Percentiles rank a stretch among this genome's conserved stretches.
Evolutionary conservation across 371 early-diverging fungal species (phyloP).

Genomic region (Thermomucor indicae-seudaticae): DNA sequence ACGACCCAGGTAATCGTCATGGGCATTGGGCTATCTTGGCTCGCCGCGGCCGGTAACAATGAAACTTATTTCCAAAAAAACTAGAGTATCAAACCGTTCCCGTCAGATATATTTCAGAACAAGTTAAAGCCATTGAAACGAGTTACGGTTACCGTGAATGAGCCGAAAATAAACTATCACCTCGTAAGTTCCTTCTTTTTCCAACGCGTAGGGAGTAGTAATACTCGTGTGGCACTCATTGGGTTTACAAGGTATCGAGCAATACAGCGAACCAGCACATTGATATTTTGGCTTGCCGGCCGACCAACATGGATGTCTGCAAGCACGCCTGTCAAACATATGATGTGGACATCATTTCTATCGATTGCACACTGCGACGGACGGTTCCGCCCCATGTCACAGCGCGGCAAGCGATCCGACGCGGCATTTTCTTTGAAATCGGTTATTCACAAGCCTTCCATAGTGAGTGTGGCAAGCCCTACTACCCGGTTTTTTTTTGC

Average conservation of each 20-base stretch:
- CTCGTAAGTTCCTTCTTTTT: slow-evolving; percentile 33
- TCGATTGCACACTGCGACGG: slow-evolving; percentile 63
- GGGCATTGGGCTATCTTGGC: neutral
- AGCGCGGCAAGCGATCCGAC: slow-evolving; percentile 67
- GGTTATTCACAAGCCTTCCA: slow-evolving; percentile 70
- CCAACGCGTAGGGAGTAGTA: neutral
- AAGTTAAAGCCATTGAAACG: slow-evolving; percentile 55
- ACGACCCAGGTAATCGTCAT: slow-evolving; percentile 43
- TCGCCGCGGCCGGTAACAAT: slow-evolving; percentile 10
- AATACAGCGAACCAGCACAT: slow-evolving; percentile 52
- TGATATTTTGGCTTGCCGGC: slow-evolving; percentile 84
- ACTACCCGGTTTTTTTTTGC: too few relatives aligned
- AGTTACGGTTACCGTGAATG: slow-evolving; percentile 59
- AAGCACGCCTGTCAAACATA: slow-evolving; percentile 71
- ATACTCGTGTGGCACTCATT: slow-evolving; percentile 10
- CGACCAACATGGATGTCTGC: slow-evolving; percentile 74
- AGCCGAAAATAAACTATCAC: slow-evolving; percentile 59
- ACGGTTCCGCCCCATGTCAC: slow-evolving; percentile 61
- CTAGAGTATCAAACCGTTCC: slow-evolving; percentile 44
- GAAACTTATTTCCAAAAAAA: too few relatives aligned
- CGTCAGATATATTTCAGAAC: slow-evolving; percentile 24
- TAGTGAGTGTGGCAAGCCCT: slow-evolving; percentile 45
- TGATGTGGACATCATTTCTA: slow-evolving; percentile 86
- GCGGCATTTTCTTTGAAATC: slow-evolving; percentile 87
- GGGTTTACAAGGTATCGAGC: slow-evolving; percentile 33